Percentiles rank a stretch among this genome's conserved stretches.
Evolutionary conservation across 2,329 filamentous ascomycete genomes (phyloP).

Genomic region (Thielaviopsis cerberus): DNA sequence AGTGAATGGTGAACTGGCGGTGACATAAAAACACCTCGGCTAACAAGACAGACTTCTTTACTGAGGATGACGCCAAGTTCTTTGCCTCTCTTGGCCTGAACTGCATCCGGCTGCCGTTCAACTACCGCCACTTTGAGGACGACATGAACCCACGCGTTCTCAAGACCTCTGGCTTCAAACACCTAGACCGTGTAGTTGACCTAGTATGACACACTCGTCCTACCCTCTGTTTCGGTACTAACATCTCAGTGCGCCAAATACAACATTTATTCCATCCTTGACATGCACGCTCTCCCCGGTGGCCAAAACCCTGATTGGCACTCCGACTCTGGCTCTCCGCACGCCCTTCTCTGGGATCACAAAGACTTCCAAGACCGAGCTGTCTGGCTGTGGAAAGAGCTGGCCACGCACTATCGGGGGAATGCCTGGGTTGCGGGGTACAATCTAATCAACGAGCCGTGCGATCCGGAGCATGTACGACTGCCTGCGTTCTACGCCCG

Average conservation of each 20-base stretch:
- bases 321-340: conserved; percentile 20
- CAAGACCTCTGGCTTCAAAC: conserved; percentile 29
- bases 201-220: not conserved
- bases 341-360: conserved; percentile 28
- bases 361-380: conserved; percentile 28
- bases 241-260: conserved; percentile 19
- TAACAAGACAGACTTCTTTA: conserved; percentile 31
- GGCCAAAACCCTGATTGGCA: conserved; percentile 32
- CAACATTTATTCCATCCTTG: conserved; percentile 26
- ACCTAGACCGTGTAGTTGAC: conserved; percentile 29
- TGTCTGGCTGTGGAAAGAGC: conserved; percentile 25
- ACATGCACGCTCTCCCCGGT: conserved; percentile 26
- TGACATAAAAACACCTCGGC: not conserved
- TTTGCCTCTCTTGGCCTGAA: conserved; percentile 37
- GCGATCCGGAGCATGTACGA: conserved; percentile 17
- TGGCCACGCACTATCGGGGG: conserved; percentile 24
- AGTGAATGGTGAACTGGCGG: not conserved
- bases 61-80: conserved; percentile 37
- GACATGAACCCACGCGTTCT: conserved; percentile 30
- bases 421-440: conserved; percentile 26
- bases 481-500: conserved; percentile 24
- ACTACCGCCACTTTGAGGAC: conserved; percentile 38
- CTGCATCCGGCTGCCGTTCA: conserved; percentile 41
- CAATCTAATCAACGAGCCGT: conserved; percentile 21
- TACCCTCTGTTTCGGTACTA: conserved; percentile 11